Base-by-base conservation (phyloP, 768 basidiomycete genomes). In the Chiua virens region DNA sequence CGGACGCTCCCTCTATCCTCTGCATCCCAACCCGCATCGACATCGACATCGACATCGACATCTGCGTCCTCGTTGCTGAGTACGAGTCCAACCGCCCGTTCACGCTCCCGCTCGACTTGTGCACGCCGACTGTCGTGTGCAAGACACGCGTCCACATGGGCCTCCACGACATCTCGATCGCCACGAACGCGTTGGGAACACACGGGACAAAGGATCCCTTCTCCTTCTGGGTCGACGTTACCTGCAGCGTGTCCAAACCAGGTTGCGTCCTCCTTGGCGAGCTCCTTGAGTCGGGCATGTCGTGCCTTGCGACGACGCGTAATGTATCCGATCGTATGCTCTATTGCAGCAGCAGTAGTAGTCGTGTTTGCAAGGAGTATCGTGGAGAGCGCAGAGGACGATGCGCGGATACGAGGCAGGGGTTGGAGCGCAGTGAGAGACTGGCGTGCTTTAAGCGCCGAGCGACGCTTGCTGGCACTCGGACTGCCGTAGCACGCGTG, bases 71-170 rank as follows among this genome's bases (percentile, higher is more conserved):
- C 71, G 64, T 52, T 68, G 55, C 32, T 71, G 63, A 68, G 71
- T 18, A 51, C 55, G 15, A 71, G 69, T 27, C 68, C 66, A 32
- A 50, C 56, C 37, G 50, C 45, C 28, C 55, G 63, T 43, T 52
- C 56, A 22, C 58, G 66, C 36, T 62, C 55, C 32, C 63, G 61
- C 35, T 72, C 66, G 43, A 72, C 68, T 41, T 70, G 70, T 39
- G 71, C 67, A 45, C 75, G 70, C 45, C 63, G 51, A 42, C 57
- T 73, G 58, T 82, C 80, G 58, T 87, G 73, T 5, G 81, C 81
- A 38, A 92, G 66, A 63, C 90, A 92, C 8, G 87, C 75, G 59
- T 92, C 87, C n/a, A 92, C 79, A 68, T 92, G 90, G 15, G 87
- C 88, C 58, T 88, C 82, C 3, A 89, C 61, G 9, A 89, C 83